Evolutionary conservation across 2,329 filamentous ascomycete species (phyloP).

Genomic region (Dactylellina sp.): DNA sequence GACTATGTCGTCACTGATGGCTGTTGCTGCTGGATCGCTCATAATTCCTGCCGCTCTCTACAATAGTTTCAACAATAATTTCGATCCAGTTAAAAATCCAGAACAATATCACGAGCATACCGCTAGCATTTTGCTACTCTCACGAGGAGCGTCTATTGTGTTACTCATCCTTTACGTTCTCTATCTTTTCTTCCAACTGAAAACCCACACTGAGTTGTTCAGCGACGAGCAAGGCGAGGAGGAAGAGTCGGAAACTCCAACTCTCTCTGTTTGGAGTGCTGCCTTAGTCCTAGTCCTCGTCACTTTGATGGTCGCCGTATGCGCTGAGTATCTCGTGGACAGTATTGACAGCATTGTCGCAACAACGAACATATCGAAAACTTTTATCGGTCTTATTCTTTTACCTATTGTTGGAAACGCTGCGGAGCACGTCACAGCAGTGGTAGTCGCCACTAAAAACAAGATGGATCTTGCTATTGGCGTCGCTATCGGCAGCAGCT

Average conservation of each 20-base stretch:
- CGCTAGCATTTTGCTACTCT: conserved; percentile 66
- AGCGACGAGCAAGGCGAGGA: conserved; percentile 65
- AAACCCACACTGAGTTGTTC: conserved; percentile 79
- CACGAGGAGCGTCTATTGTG: conserved; percentile 80
- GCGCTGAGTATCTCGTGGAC: conserved; percentile 81
- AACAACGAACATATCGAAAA: conserved; percentile 79
- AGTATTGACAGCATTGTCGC: conserved; percentile 78
- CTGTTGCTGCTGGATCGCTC: conserved; percentile 75
- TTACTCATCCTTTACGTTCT: conserved; percentile 79
- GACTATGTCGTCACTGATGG: conserved; percentile 75
- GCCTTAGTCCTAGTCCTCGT: conserved; percentile 75
- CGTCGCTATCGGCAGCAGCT: conserved; percentile 82
- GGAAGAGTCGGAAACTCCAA: conserved; percentile 47
- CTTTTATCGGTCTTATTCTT: conserved; percentile 82
- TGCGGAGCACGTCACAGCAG: conserved; percentile 83
- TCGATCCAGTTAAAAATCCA: conserved; percentile 56
- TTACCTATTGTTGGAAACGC: conserved; percentile 85
- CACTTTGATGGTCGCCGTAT: conserved; percentile 77
- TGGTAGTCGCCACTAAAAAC: conserved; percentile 81
- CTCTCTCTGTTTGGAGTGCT: conserved; percentile 63
- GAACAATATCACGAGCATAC: conserved; percentile 36
- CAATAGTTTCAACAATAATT: conserved; percentile 58
- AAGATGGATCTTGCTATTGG: conserved; percentile 78
- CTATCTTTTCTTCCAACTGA: conserved; percentile 82
- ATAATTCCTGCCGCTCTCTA: conserved; percentile 75